Evolutionary conservation across 169 alveolate genomes (phyloP).

Genomic region (Perkinsus chesapeaki): DNA sequence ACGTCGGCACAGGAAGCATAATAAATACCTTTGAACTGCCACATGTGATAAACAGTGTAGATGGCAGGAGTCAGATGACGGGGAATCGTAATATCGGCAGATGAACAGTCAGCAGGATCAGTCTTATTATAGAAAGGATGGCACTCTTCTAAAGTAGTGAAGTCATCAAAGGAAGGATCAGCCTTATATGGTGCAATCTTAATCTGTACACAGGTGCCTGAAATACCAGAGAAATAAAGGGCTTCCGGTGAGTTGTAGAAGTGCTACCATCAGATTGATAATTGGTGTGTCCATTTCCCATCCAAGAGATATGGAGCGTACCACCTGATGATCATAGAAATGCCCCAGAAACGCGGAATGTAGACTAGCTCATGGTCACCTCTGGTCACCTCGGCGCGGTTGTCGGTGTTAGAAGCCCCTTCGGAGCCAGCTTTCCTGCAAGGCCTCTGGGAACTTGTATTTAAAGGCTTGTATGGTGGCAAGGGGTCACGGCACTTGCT

Average conservation of each 20-base stretch:
- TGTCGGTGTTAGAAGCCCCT: not conserved
- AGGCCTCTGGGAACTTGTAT: not conserved
- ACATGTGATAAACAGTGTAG: not conserved
- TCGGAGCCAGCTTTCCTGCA: not conserved
- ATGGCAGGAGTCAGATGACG: not conserved
- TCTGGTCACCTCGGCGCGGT: not conserved
- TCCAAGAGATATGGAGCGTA: not conserved
- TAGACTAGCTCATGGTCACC: not conserved
- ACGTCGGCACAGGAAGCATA: too few relatives aligned
- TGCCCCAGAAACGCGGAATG: not conserved
- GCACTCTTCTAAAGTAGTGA: not conserved
- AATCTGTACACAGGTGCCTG: not conserved
- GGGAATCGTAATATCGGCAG: not conserved
- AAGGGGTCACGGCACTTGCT: not conserved
- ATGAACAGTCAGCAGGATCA: not conserved
- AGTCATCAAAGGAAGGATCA: not conserved
- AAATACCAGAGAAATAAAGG: not conserved
- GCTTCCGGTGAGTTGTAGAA: not conserved
- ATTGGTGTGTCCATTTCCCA: not conserved
- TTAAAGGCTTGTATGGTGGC: not conserved
- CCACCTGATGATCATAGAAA: not conserved
- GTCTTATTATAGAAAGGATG: not conserved
- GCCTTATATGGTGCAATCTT: not conserved
- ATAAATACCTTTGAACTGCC: too few relatives aligned
- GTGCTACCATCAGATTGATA: not conserved